Percentiles rank a stretch among this genome's conserved stretches.
Conservation (phyloP, 352 stramenopile genomes). For the Plasmopara viticola region DNA sequence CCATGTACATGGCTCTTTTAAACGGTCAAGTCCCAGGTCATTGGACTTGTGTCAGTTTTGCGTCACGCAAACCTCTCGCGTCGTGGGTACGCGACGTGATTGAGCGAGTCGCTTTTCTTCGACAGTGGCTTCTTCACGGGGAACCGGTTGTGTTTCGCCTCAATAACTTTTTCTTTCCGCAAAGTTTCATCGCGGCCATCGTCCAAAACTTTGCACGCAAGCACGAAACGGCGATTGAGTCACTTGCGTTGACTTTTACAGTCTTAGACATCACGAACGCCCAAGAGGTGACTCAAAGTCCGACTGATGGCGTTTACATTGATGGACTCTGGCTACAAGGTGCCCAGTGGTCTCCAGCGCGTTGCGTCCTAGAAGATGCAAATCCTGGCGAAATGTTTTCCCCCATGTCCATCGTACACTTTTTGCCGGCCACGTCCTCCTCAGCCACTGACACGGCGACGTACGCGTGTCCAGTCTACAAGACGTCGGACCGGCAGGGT, state of each 20-base stretch:
- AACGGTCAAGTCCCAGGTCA: conserved; percentile 87
- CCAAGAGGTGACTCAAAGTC: conserved; percentile 48
- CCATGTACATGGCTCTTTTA: conserved; percentile 93
- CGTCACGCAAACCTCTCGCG: conserved; percentile 89
- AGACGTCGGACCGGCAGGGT: conserved; percentile 89
- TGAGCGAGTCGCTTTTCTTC: conserved; percentile 89
- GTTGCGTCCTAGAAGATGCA: conserved; percentile 71
- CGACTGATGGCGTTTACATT: conserved; percentile 89
- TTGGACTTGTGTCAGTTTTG: conserved; percentile 88
- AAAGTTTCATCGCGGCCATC: conserved; percentile 94
- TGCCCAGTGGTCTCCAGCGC: conserved; percentile 80
- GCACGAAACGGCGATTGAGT: conserved; percentile 93
- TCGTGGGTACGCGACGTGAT: conserved; percentile 90
- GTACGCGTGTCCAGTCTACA: conserved; percentile 93
- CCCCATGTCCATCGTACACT: conserved; percentile 86
- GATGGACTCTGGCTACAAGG: conserved; percentile 86
- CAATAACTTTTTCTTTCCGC: conserved; percentile 94
- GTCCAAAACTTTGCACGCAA: conserved; percentile 93
- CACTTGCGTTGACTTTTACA: conserved; percentile 87
- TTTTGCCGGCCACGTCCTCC: conserved; percentile 65
- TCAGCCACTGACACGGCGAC: conserved; percentile 21
- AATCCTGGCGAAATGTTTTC: conserved; percentile 90
- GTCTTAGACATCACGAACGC: conserved; percentile 64
- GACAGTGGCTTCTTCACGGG: conserved; percentile 85
- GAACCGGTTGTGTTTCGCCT: conserved; percentile 88